Evolutionary conservation across 441 rosid species (phyloP).

Genomic region (Erodium texanum): DNA sequence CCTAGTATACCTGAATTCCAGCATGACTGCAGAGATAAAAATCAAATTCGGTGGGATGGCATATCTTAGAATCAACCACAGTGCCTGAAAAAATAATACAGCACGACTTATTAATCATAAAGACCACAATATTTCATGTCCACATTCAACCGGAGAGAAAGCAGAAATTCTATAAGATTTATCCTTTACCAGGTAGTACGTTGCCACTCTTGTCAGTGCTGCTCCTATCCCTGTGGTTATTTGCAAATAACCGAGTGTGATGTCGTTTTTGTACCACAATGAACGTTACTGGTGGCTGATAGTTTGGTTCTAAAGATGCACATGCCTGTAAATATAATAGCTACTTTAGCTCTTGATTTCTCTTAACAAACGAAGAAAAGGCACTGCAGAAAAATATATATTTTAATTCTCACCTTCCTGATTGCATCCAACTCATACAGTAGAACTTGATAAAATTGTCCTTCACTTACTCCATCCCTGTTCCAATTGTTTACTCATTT

Average conservation of each 20-base stretch:
- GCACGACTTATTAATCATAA: neutral
- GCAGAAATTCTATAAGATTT: neutral
- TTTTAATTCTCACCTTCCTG: conserved; percentile 51
- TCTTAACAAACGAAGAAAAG: neutral
- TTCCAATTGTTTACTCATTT: neutral
- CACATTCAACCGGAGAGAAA: neutral
- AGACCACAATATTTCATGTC: neutral
- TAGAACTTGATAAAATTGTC: conserved; percentile 93
- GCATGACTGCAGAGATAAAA: conserved; percentile 98
- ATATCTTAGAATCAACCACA: conserved; percentile 82
- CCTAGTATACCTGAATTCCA: conserved; percentile 67
- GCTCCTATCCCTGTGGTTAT: conserved; percentile 80
- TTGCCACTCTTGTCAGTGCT: conserved; percentile 89
- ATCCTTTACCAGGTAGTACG: conserved; percentile 61
- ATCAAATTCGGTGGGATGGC: conserved; percentile 93
- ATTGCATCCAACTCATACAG: conserved; percentile 92
- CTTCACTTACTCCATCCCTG: conserved; percentile 99
- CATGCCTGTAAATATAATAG: conserved; percentile 53
- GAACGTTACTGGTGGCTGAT: conserved; percentile 93
- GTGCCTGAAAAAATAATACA: conserved; percentile 48
- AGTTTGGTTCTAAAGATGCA: conserved; percentile 90
- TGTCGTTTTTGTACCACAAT: conserved; percentile 92
- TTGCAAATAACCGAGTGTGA: conserved; percentile 85
- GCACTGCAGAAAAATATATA: neutral
- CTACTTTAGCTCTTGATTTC: neutral